Evolutionary conservation across 352 stramenopile species (phyloP).

Genomic region (Phytophthora ohioensis): DNA sequence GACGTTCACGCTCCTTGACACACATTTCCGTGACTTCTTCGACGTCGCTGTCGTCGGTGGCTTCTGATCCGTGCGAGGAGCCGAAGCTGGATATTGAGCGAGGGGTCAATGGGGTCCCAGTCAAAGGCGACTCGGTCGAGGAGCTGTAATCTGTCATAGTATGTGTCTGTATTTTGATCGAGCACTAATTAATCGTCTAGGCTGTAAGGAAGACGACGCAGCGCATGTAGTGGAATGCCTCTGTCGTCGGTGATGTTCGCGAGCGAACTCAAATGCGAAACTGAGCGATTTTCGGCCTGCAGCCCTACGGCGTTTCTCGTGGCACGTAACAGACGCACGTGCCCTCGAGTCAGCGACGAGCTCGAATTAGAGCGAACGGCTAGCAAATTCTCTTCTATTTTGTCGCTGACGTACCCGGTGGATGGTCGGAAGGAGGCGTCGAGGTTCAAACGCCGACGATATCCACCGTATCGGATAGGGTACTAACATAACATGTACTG

Average conservation of each 20-base stretch:
- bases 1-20: slow-evolving; percentile 69
- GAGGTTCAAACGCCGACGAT: neutral
- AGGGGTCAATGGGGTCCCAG: slow-evolving; percentile 27
- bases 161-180: slow-evolving; percentile 12
- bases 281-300: slow-evolving; percentile 23
- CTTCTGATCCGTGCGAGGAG: slow-evolving; percentile 33
- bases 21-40: slow-evolving; percentile 40
- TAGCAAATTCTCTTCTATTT: slow-evolving; percentile 42
- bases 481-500: neutral
- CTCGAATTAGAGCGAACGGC: slow-evolving; percentile 40
- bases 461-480: neutral
- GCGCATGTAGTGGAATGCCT: slow-evolving; percentile 20
- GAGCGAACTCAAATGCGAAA: slow-evolving; percentile 34
- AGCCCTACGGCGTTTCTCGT: slow-evolving; percentile 27
- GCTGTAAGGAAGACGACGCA: neutral
- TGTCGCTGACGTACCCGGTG: slow-evolving; percentile 33
- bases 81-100: slow-evolving; percentile 32
- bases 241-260: slow-evolving; percentile 3
- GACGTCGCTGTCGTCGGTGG: slow-evolving; percentile 22
- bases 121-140: slow-evolving; percentile 12
- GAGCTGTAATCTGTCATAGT: slow-evolving; percentile 38
- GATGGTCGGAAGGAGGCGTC: neutral
- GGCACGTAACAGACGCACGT: slow-evolving; percentile 32
- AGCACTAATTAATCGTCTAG: slow-evolving; percentile 14
- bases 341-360: slow-evolving; percentile 2